Percentiles rank a stretch among this genome's conserved stretches.
These are phyloP conservation scores for Sporothrix phasma DNA, from an alignment of 2,329 filamentous ascomycete genomes.

Conservation along the genomic window DNA sequence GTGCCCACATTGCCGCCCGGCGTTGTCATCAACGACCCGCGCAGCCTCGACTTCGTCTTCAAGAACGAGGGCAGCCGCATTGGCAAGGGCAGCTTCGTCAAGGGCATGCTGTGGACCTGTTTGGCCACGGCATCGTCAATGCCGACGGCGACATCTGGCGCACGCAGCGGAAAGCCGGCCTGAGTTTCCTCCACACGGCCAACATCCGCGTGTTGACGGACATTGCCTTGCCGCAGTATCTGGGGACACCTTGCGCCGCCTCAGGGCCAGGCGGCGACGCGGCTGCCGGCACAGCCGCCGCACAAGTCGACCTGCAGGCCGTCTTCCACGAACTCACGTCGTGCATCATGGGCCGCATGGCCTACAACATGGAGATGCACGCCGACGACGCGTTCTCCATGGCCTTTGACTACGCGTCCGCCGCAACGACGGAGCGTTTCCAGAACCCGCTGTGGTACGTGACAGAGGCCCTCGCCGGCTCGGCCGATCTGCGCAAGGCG, in stretches of 20 bases:
- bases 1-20: conserved; percentile 54
- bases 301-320: conserved; percentile 48
- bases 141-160: conserved; percentile 55
- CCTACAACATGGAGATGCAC: conserved; percentile 60
- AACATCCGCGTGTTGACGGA: conserved; percentile 50
- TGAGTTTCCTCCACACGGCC: conserved; percentile 46
- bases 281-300: conserved; percentile 12
- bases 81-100: conserved; percentile 53
- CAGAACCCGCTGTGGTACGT: conserved; percentile 55
- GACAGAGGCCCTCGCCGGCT: conserved; percentile 44
- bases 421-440: conserved; percentile 49
- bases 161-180: conserved; percentile 51
- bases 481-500: conserved; percentile 33
- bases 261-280: conserved; percentile 26
- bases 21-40: conserved; percentile 52
- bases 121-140: conserved; percentile 58
- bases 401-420: conserved; percentile 54
- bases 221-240: conserved; percentile 44
- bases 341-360: conserved; percentile 57
- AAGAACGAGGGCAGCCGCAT: conserved; percentile 48
- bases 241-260: conserved; percentile 33
- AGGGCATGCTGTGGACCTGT: conserved; percentile 50
- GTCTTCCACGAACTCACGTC: conserved; percentile 56
- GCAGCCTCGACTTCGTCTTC: conserved; percentile 52
- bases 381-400: conserved; percentile 48